Percentiles rank a stretch among this genome's conserved stretches.
phyloP scores from a whole-genome alignment of 2,329 filamentous ascomycete genomes.

The Fusarium acutatum region DNA sequence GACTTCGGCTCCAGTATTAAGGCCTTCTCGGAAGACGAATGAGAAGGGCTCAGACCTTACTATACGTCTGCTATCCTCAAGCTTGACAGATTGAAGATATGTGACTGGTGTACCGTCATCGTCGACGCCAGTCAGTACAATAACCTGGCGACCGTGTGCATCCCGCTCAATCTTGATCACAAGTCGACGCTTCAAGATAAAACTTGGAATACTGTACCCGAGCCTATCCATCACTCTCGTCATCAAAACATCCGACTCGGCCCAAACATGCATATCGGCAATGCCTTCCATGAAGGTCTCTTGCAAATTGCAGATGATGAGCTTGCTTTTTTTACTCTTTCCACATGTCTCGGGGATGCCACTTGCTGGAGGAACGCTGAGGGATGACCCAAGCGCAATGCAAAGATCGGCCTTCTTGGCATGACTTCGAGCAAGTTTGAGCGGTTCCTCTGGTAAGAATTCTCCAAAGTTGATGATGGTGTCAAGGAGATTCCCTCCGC shows the following conservation, averaged over 20 bases:
- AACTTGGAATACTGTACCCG: slow-evolving; percentile 47
- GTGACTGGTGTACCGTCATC: slow-evolving; percentile 52
- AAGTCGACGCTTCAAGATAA: slow-evolving; percentile 49
- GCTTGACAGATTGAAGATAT: slow-evolving; percentile 52
- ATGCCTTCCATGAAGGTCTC: slow-evolving; percentile 51
- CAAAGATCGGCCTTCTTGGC: slow-evolving; percentile 55
- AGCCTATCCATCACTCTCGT: slow-evolving; percentile 51
- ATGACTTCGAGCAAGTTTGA: slow-evolving; percentile 48
- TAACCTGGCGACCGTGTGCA: slow-evolving; percentile 31
- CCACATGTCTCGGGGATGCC: slow-evolving; percentile 51
- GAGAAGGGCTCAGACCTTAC: slow-evolving; percentile 50
- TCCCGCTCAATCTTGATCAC: slow-evolving; percentile 39
- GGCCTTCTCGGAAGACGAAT: slow-evolving; percentile 45
- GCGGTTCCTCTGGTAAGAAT: slow-evolving; percentile 41
- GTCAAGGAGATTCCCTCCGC: slow-evolving; percentile 51
- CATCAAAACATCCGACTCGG: slow-evolving; percentile 52
- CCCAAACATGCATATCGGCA: slow-evolving; percentile 46
- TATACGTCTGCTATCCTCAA: slow-evolving; percentile 48
- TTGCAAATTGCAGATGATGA: slow-evolving; percentile 58
- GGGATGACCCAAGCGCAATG: slow-evolving; percentile 56
- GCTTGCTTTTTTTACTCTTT: slow-evolving; percentile 40
- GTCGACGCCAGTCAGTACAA: slow-evolving; percentile 49
- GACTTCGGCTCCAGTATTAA: slow-evolving; percentile 38
- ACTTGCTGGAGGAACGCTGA: slow-evolving; percentile 54
- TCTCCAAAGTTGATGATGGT: slow-evolving; percentile 59